A percentile compares a stretch with the other conserved stretches of the same genome.
Conservation (phyloP, 306 rosid species). For the Cajanus cajan region DNA sequence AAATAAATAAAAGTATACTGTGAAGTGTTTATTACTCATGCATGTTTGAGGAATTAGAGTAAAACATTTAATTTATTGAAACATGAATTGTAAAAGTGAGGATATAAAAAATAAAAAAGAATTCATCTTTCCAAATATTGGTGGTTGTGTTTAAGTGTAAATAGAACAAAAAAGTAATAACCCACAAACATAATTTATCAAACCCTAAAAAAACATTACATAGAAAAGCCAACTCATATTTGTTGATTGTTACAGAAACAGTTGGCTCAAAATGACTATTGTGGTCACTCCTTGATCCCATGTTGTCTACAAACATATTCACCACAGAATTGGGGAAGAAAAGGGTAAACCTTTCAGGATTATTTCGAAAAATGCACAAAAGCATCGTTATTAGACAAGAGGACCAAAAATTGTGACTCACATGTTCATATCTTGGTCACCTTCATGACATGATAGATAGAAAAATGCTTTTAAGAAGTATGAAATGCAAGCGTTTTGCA, state of each 20-base stretch:
- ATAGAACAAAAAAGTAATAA: too few species aligned
- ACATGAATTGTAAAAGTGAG: too few species aligned
- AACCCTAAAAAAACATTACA: too few species aligned
- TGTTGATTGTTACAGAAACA: not conserved
- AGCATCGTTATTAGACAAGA: not conserved
- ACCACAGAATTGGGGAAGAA: slow-evolving; percentile 13
- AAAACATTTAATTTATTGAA: too few species aligned
- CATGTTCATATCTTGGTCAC: not conserved
- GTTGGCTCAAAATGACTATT: not conserved
- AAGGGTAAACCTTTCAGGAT: not conserved
- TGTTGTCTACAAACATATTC: not conserved
- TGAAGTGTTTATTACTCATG: too few species aligned
- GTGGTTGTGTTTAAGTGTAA: too few species aligned
- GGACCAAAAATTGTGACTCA: not conserved
- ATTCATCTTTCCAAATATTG: too few species aligned
- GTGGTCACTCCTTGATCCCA: slow-evolving; percentile 24
- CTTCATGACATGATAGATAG: not conserved
- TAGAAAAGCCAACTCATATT: not conserved
- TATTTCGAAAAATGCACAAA: slow-evolving; percentile 20
- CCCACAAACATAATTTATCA: too few species aligned
- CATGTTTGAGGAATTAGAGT: too few species aligned
- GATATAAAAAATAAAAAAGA: too few species aligned
- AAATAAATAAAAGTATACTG: too few species aligned
- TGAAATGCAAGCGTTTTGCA: too few species aligned
- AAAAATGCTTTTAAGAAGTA: not conserved